Base-by-base conservation (phyloP, 2,329 filamentous ascomycete species). In the Metarhizium guizhouense region DNA sequence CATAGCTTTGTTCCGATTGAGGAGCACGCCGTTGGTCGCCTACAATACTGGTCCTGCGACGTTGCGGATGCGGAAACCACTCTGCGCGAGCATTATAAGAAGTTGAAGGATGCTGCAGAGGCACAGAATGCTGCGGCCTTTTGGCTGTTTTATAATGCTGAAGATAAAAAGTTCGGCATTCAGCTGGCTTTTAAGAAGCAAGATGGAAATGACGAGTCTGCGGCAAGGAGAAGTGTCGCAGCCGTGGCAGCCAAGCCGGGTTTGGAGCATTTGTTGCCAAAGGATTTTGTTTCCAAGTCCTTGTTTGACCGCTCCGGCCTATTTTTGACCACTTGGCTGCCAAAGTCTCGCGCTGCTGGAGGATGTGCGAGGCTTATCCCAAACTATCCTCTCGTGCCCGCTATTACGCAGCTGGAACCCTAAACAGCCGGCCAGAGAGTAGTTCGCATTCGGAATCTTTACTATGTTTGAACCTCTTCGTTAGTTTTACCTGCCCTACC, bases 1-100 rank as follows among this genome's bases (percentile, higher is more conserved):
- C 53, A 57, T 50, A 54, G 52, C 49, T 60, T 60, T 38, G 52
- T 45, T 6, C 56, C 51, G 8, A 51, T 57, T 20, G 56, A 56
- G 18, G 32, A 48, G 14, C 55, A 59, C 45, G 58, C 53, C 25
- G 53, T 59, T 16, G 51, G 34, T n/a, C 56, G 56, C 29, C 52
- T 59, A n/a, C 51, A 54, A 43, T 29, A 38, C 3, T 59, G 56
- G 56, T 29, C 25, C 8, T 47, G 34, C 47, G 38, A 55, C 2
- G 54, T 20, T 14, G 51, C 11, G 18, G 48, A 51, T 40, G 34
- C 47, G 6, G 58, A 57, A 51, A 34, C 30, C n/a, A 36, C 47
- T 30, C 47, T 59, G 18, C 38, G 18, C 5, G 32, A 51, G 5
- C 14, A 51, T 4, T 59, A 54, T 49, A 40, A 25, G 3, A 34